Evolutionary conservation across 148 eudicot genomes (phyloP), one percentile per base, ranked within the genome.

Genomic region (Vaccinium corymbosum): DNA sequence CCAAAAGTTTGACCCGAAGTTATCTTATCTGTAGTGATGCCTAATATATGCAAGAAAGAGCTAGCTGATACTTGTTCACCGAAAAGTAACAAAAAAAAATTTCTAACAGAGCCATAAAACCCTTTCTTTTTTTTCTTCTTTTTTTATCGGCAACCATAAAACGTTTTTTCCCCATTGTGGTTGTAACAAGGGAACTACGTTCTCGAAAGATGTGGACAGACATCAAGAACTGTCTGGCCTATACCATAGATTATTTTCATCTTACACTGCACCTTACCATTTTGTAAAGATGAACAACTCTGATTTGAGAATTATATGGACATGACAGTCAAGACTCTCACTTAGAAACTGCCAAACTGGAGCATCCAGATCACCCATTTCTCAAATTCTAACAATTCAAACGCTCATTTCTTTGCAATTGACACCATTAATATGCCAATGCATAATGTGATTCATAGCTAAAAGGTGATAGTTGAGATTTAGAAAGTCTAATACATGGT

Each of bases 11-110:
- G 22, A 50, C 38, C 42, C 13, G 72, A 74, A n/a, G 22, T 57
- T 4, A 16, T 55, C 51, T 57, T 55, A 9, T 50, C 51, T 4
- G 8, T 70, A 27, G 10, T 2, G 25, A 72, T 82, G 13, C 15
- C 78, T 22, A 68, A 29, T 51, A 62, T 78, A 29, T 62, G 84
- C 66, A 82, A 19, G 79, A 72, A 35, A 81, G 48, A 82, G 53
- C 79, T 19, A 25, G 53, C 32, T 11, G 32, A 55, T 53, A 11
- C 20, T 52, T 49, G 7, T 50, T 16, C 13, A 81, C 22, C 7
- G 11, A 81, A 80, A 66, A 42, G 27, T 27, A 13, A 29, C 25
- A 70, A 70, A 27, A 59, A 20, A 1, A 17, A 7, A n/a, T n/a
- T 10, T 79, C 56, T 32, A 85, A 35, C 38, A 35, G 38, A 35